Evolutionary conservation across 2,329 filamentous ascomycete genomes (phyloP).

Genomic region (Penicillium sp.): DNA sequence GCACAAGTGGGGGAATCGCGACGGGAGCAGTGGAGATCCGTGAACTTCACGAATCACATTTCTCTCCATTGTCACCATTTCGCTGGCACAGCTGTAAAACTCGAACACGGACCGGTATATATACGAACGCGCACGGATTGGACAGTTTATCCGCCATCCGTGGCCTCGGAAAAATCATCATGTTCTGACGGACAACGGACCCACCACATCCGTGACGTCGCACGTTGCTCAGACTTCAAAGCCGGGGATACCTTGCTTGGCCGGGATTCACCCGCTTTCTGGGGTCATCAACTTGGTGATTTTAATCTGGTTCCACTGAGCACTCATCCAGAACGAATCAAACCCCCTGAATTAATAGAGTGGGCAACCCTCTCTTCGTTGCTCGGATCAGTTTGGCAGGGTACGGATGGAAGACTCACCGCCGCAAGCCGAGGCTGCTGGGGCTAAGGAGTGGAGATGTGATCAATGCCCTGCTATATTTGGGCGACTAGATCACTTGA

Average conservation of each 20-base stretch:
- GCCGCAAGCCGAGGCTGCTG: not conserved
- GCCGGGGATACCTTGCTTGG: not conserved
- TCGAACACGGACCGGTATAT: not conserved
- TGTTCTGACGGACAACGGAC: not conserved
- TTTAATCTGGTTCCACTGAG: not conserved
- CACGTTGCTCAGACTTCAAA: not conserved
- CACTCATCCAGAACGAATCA: not conserved
- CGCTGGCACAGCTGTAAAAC: not conserved
- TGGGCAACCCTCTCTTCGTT: not conserved
- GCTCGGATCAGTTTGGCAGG: constrained; percentile 10
- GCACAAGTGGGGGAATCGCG: constrained; percentile 18
- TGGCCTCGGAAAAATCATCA: not conserved
- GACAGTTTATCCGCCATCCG: not conserved
- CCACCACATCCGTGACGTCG: not conserved
- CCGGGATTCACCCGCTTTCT: not conserved
- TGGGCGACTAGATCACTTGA: constrained; percentile 28
- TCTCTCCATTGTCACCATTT: not conserved
- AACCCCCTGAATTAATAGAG: not conserved
- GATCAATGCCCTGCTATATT: constrained; percentile 26
- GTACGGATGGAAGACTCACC: constrained; percentile 9
- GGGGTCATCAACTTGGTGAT: not conserved
- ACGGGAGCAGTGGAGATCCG: constrained; percentile 6
- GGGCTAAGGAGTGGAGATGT: constrained; percentile 23
- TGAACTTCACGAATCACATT: not conserved
- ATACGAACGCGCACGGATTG: not conserved